Conservation (phyloP, 768 basidiomycete genomes). For the Boletus sp. region DNA sequence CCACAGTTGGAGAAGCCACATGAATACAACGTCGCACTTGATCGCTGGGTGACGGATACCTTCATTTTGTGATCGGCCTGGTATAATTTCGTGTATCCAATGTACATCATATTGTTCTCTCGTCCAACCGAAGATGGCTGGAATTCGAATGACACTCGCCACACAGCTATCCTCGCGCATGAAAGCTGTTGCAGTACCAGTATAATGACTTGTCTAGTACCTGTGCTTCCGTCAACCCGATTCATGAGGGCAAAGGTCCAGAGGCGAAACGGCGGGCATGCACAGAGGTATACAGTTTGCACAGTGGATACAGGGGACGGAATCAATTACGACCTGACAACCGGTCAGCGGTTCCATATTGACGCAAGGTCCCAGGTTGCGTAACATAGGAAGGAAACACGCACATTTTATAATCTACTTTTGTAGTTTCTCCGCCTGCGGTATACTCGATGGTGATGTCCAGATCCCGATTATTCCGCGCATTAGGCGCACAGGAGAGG, state of each 20-base stretch:
- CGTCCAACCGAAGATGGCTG: background rate
- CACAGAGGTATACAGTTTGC: conserved; percentile 10
- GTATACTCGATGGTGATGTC: conserved; percentile 84
- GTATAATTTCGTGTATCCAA: background rate
- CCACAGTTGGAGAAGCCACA: conserved; percentile 32
- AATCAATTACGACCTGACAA: conserved; percentile 67
- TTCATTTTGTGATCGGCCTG: conserved; percentile 12
- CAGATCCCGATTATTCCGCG: conserved; percentile 90
- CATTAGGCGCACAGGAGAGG: conserved; percentile 82
- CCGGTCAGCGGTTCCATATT: conserved; percentile 51
- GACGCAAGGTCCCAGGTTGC: conserved; percentile 9
- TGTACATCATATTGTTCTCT: background rate
- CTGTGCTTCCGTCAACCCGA: conserved; percentile 18
- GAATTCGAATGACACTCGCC: background rate
- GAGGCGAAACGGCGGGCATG: conserved; percentile 1
- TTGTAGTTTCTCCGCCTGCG: conserved; percentile 28
- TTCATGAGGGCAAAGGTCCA: background rate
- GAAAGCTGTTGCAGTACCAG: background rate
- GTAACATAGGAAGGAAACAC: conserved; percentile 36
- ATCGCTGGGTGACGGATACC: conserved; percentile 29
- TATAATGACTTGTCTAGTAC: conserved; percentile 24
- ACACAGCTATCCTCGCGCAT: background rate
- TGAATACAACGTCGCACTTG: conserved; percentile 34
- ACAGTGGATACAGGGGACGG: conserved; percentile 5
- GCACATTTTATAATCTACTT: conserved; percentile 84